A percentile compares a stretch with the other conserved stretches of the same genome.
Conservation (phyloP, 345 rosid species). For the Clausena lansium region DNA sequence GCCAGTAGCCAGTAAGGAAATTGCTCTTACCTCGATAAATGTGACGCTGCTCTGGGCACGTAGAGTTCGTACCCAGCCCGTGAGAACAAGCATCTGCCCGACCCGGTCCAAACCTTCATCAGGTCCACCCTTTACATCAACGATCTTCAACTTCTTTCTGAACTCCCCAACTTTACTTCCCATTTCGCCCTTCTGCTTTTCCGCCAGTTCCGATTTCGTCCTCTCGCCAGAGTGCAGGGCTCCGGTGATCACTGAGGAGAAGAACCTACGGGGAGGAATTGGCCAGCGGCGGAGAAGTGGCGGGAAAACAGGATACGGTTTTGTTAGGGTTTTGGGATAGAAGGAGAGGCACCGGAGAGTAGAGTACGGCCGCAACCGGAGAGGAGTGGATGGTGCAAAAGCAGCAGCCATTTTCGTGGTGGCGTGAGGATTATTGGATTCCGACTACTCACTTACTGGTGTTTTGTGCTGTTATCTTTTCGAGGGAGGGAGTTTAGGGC, state of each 20-base stretch:
- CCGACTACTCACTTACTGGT: neutral
- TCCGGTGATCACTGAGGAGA: conserved; percentile 32
- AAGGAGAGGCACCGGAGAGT: conserved; percentile 46
- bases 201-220: conserved; percentile 26
- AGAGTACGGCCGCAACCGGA: conserved; percentile 42
- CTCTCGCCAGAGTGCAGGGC: conserved; percentile 43
- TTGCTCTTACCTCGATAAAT: conserved; percentile 63
- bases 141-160: conserved; percentile 68
- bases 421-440: neutral
- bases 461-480: neutral
- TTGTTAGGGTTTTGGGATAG: conserved; percentile 28
- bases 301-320: conserved; percentile 19
- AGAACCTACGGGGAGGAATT: conserved; percentile 33
- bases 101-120: conserved; percentile 63
- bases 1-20: no score
- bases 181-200: conserved; percentile 21
- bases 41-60: conserved; percentile 86
- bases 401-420: conserved; percentile 33
- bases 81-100: conserved; percentile 55
- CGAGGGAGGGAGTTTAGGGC: neutral
- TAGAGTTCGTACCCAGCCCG: conserved; percentile 95
- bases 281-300: conserved; percentile 23
- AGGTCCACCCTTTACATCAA: conserved; percentile 72
- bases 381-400: conserved; percentile 46
- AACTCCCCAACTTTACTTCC: conserved; percentile 55